Evolutionary conservation across 306 rosid genomes (phyloP).

Genomic region (Clitoria ternatea): DNA sequence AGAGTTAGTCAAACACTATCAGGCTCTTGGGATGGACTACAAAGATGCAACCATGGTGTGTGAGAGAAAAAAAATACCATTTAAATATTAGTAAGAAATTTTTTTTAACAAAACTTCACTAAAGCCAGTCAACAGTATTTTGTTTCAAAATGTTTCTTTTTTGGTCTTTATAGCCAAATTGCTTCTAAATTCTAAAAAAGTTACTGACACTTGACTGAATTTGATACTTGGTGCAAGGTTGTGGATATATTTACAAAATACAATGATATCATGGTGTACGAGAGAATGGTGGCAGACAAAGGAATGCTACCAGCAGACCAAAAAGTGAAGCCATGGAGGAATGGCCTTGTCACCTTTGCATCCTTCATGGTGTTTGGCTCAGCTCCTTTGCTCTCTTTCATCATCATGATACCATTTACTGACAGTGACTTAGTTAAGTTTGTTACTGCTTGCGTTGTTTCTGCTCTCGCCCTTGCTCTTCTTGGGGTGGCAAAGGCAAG

Average conservation of each 20-base stretch:
- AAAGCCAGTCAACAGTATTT: not conserved
- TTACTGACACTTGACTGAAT: not conserved
- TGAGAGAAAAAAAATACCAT: not conserved
- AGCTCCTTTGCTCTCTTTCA: slow-evolving; percentile 49
- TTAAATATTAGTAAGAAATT: not conserved
- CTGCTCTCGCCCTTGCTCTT: slow-evolving; percentile 44
- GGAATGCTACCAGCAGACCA: slow-evolving; percentile 40
- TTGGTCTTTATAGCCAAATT: not conserved
- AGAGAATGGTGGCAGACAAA: slow-evolving; percentile 44
- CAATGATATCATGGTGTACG: slow-evolving; percentile 48
- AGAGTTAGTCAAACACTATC: slow-evolving; percentile 40
- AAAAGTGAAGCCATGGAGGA: slow-evolving; percentile 61
- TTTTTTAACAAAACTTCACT: not conserved
- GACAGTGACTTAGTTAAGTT: slow-evolving; percentile 41
- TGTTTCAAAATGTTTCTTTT: not conserved
- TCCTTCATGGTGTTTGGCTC: slow-evolving; percentile 53
- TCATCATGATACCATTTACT: slow-evolving; percentile 58
- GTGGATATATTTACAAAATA: slow-evolving; percentile 60
- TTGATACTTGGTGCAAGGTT: slow-evolving; percentile 36
- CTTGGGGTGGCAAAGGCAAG: slow-evolving; percentile 58
- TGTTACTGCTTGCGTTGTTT: slow-evolving; percentile 46
- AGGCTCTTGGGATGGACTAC: slow-evolving; percentile 52
- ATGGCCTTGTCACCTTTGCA: slow-evolving; percentile 44
- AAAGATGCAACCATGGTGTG: slow-evolving; percentile 47
- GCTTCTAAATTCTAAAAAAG: not conserved